Percentiles rank a stretch among this genome's conserved stretches.
phyloP scores from a whole-genome alignment of 1,139 yeast species.

The Lodderomyces orthopsilosis region DNA sequence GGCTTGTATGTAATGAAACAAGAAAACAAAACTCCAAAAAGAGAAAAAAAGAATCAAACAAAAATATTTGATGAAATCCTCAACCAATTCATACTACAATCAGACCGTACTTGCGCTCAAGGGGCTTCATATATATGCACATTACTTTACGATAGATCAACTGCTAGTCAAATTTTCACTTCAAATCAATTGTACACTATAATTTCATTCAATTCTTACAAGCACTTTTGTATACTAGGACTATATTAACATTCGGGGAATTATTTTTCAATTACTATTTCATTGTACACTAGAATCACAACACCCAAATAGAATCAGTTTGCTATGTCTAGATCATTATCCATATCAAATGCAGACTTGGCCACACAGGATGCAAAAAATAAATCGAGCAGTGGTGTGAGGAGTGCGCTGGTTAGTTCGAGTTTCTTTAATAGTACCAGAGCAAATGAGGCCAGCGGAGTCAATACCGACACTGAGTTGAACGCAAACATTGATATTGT shows the following conservation, averaged over 20 bases:
- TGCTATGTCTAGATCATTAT: slow-evolving; percentile 3
- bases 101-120: no score
- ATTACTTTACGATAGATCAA: no score
- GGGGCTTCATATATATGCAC: no score
- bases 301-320: no score
- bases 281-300: no score
- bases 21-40: no score
- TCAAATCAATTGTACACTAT: neutral
- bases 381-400: neutral
- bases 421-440: neutral
- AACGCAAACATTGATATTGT: slow-evolving; percentile 35
- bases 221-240: neutral
- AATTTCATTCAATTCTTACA: neutral
- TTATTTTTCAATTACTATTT: no score
- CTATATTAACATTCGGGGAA: neutral
- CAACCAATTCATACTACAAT: no score
- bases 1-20: no score
- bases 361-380: neutral
- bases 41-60: no score
- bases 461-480: slow-evolving; percentile 2
- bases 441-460: neutral
- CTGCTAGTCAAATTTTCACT: neutral
- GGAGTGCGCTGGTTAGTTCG: slow-evolving; percentile 6
- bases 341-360: neutral
- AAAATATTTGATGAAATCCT: no score